Evolutionary conservation across 2,329 filamentous ascomycete species (phyloP), one percentile per base, ranked within the genome.

Genomic region (Cyphellophora attinorum): DNA sequence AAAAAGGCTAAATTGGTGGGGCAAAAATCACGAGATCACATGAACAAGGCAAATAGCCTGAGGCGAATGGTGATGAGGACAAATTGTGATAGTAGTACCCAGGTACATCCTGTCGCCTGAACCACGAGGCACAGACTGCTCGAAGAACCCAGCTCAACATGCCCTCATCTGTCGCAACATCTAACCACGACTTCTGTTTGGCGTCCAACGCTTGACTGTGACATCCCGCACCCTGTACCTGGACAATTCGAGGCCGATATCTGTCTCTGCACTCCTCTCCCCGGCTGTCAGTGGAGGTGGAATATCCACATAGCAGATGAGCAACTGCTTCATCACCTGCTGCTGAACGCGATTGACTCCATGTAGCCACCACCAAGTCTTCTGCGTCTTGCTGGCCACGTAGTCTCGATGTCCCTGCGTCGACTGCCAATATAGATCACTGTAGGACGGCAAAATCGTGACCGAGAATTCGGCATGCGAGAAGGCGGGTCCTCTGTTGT

Each of bases 391-490:
- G 19, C 51, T 51, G 28, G 72, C 70, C 3, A 70, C 70, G 30
- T 70, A 58, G 1, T 66, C 60, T 44, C 70, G 68, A 21, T 64
- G 51, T 16, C 64, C 60, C 15, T 62, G 51, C 0, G 62, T 64
- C 28, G 64, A 61, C 5, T 57, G 63, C 86, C 88, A 95, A 51
- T 79, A 77, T 0, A 73, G 53, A 52, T 91, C 66, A 5, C 61
- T 78, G 53, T 93, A 96, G 0, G 85, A 80, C 0, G 91, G 89
- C 3, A 96, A 55, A 27, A 98, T 76, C 15, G 89, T 68, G 28
- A 95, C 63, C 1, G 85, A 88, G 53, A 95, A 98, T 53, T 96
- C 86, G 14, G 91, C 91, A 54, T 98, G 91, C 14, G 85, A 79
- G 56, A 98, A 96, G 0, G 91, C 89, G 0, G 91, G 91, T 0